These are phyloP conservation scores for Pleodorina starrii DNA, from an alignment of 139 green algal species.

Conservation along the genomic window DNA sequence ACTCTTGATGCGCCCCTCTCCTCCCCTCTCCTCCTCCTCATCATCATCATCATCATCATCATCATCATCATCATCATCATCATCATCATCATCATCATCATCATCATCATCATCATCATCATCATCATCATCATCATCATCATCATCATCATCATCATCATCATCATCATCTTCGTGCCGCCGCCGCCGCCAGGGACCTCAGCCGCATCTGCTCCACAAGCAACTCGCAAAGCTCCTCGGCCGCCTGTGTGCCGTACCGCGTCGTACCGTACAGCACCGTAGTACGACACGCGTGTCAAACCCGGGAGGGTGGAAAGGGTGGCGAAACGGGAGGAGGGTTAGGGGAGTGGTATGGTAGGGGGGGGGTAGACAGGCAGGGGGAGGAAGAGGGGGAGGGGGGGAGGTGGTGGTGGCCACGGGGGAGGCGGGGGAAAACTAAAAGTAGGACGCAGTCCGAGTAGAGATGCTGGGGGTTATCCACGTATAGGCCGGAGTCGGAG, in stretches of 20 bases:
- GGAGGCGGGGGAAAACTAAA: background rate
- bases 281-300: no score
- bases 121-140: background rate
- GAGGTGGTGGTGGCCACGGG: background rate
- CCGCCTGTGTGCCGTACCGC: conserved; percentile 5
- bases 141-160: background rate
- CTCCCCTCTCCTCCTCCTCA: background rate
- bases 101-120: background rate
- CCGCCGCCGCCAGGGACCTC: background rate
- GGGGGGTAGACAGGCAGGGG: background rate
- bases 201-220: conserved; percentile 52
- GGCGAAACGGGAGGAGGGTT: no score
- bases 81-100: background rate
- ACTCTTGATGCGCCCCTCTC: background rate
- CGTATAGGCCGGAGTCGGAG: background rate
- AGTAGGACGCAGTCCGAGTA: background rate
- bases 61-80: background rate
- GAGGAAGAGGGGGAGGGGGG: background rate
- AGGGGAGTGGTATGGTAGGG: background rate
- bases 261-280: no score
- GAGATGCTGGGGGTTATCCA: background rate
- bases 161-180: background rate
- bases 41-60: background rate
- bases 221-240: conserved; percentile 39
- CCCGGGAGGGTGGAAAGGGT: no score